Percentiles rank a stretch among this genome's conserved stretches.
Evolutionary conservation across 805 yeast species (phyloP).

Genomic region (Hanseniaspora clermontiae): DNA sequence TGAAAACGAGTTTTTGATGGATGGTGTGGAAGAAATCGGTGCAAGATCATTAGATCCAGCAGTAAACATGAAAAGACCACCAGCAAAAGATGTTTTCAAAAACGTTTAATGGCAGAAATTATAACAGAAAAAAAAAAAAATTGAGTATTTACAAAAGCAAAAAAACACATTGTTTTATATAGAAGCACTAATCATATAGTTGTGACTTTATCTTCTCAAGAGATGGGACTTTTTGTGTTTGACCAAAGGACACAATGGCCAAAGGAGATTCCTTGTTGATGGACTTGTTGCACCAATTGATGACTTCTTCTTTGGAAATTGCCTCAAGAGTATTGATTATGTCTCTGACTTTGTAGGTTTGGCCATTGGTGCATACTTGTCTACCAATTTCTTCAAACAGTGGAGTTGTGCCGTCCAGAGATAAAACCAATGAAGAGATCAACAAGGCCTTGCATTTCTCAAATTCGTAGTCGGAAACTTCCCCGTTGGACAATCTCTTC

Average conservation of each 20-base stretch:
- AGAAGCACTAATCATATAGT: conserved; percentile 1
- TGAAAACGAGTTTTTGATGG: conserved; percentile 11
- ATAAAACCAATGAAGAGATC: conserved; percentile 78
- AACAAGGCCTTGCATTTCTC: conserved; percentile 89
- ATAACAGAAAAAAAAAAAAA: background rate
- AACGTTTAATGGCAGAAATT: too few relatives aligned
- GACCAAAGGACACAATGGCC: conserved; percentile 86
- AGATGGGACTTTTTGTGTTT: conserved; percentile 57
- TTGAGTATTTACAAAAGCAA: conserved; percentile 6
- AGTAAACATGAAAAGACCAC: conserved; percentile 9
- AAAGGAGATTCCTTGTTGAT: conserved; percentile 57
- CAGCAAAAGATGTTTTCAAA: conserved; percentile 4
- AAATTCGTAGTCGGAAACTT: conserved; percentile 69
- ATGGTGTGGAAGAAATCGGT: conserved; percentile 11
- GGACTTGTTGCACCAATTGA: conserved; percentile 77
- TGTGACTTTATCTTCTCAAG: conserved; percentile 42
- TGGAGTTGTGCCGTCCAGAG: conserved; percentile 89
- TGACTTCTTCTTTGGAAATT: conserved; percentile 67
- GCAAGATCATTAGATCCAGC: conserved; percentile 12
- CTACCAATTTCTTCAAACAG: conserved; percentile 97
- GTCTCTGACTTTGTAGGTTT: conserved; percentile 36
- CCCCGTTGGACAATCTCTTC: conserved; percentile 72
- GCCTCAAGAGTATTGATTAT: conserved; percentile 53
- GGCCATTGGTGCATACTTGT: conserved; percentile 89
- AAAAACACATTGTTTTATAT: background rate